Evolutionary conservation across 225 moss, liverwort and hornwort species (phyloP), one percentile per base, ranked within the genome.

Genomic region (Bryoerythrophyllum caledonicum): DNA sequence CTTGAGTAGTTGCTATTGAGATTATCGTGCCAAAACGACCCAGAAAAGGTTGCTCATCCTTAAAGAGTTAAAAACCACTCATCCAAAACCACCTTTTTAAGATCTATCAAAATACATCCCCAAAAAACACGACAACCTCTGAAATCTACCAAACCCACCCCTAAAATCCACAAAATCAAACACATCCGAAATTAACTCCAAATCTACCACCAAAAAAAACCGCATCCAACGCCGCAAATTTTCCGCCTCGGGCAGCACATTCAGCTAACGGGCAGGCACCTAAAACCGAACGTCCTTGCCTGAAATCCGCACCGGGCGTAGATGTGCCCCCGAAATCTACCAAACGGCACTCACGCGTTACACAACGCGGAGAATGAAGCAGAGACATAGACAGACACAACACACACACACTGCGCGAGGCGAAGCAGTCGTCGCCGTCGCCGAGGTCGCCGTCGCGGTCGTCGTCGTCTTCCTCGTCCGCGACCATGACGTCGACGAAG

Each of bases 261-360:
- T 71, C 76, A 66, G 66, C 76, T 19, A 71, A 76, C 43, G 81
- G 76, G 76, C 64, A 80, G 70, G 16, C 5, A 0, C 12, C 7
- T 0, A 0, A 0, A 0, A 0, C 0, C 0, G 5, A n/a, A 67
- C 41, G 67, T n/a, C 19, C 0, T 0, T 0, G 15, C 0, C 0
- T 0, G 0, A 1, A 37, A 57, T 73, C 56, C n/a, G n/a, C n/a
- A n/a, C n/a, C n/a, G n/a, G n/a, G n/a, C n/a, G n/a, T n/a, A n/a
- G n/a, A n/a, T n/a, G n/a, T n/a, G n/a, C n/a, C n/a, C n/a, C n/a
- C n/a, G n/a, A n/a, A n/a, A n/a, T n/a, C n/a, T n/a, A n/a, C n/a
- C n/a, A n/a, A n/a, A n/a, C n/a, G n/a, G n/a, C n/a, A n/a, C 8
- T 60, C 68, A 68, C 68, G 72, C 73, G 77, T 62, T 68, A 77